Evolutionary conservation across 306 rosid species (phyloP).

Genomic region (Aeschynomene evenia): DNA sequence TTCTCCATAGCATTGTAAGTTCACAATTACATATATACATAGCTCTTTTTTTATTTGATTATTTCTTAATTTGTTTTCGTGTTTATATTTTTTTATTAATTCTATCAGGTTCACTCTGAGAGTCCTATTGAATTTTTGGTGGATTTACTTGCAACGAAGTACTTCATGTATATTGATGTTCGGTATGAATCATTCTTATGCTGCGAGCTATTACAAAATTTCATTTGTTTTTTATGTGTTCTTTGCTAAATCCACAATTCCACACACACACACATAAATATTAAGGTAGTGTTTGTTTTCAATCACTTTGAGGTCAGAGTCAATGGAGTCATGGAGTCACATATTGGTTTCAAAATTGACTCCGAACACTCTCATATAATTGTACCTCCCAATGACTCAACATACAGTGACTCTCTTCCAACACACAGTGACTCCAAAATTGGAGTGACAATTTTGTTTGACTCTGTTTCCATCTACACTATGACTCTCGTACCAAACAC

Average conservation of each 20-base stretch:
- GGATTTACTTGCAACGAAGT: slow-evolving; percentile 68
- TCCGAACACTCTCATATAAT: no score
- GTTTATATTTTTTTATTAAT: not conserved
- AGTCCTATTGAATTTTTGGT: slow-evolving; percentile 31
- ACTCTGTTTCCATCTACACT: no score
- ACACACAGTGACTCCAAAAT: no score
- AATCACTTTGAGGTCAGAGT: no score
- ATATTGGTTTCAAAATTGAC: no score
- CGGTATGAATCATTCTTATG: slow-evolving; percentile 52
- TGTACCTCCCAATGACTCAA: no score
- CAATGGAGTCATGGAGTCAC: no score
- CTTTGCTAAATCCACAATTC: not conserved
- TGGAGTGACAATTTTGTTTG: no score
- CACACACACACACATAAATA: not conserved
- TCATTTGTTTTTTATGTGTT: not conserved
- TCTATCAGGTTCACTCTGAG: slow-evolving; percentile 51
- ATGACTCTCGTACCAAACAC: no score
- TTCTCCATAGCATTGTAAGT: slow-evolving; percentile 69
- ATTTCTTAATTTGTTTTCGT: not conserved
- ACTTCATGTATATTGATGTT: slow-evolving; percentile 72
- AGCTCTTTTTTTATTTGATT: not conserved
- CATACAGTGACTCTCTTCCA: no score
- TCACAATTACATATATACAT: no score
- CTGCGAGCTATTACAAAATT: not conserved
- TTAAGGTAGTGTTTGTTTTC: no score